Evolutionary conservation across 768 basidiomycete species (phyloP), one percentile per base, ranked within the genome.

Genomic region (Leccinum uliginosum): DNA sequence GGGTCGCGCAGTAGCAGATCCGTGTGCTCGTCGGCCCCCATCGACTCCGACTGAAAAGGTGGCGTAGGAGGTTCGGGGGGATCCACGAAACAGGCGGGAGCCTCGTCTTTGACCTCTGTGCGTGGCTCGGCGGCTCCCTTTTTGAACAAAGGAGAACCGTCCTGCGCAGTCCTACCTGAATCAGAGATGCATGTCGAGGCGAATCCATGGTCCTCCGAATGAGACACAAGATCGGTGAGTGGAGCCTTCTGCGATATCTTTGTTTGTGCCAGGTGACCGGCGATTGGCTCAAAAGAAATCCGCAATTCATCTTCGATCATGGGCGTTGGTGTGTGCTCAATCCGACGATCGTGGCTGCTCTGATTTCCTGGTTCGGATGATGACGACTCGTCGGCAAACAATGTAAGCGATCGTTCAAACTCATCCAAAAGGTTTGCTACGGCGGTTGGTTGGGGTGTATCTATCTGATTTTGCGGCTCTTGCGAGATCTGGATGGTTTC

Each of bases 351-450:
- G 4, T 34, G n/a, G 17, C 27, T n/a, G 6, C 23, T 30, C 34
- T 7, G 4, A 24, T 17, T n/a, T 21, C 29, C 54, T 50, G 24
- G 6, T 48, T 10, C 17, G 11, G 30, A 51, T n/a, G 43, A 29
- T 12, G 17, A 44, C 9, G 19, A 15, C 24, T 57, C 49, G 32
- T 58, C 32, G 12, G 23, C 14, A 10, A 32, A 19, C 14, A 57
- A 43, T 19, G 24, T 61, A 30, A 64, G 45, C 6, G 29, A 52
- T 29, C 46, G 52, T 27, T 64, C 55, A 21, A 63, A 64, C 1
- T 51, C 55, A 14, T 54, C 43, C 9, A 54, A 47, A 12, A 62
- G 49, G 27, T 35, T 40, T 15, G 54, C 32, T 11, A 63, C 6
- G 27, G 54, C 53, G n/a, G 27, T 29, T 1, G 26, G 3, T 15